Evolutionary conservation across 768 basidiomycete genomes (phyloP).

Genomic region (Termitomyces titanicus): DNA sequence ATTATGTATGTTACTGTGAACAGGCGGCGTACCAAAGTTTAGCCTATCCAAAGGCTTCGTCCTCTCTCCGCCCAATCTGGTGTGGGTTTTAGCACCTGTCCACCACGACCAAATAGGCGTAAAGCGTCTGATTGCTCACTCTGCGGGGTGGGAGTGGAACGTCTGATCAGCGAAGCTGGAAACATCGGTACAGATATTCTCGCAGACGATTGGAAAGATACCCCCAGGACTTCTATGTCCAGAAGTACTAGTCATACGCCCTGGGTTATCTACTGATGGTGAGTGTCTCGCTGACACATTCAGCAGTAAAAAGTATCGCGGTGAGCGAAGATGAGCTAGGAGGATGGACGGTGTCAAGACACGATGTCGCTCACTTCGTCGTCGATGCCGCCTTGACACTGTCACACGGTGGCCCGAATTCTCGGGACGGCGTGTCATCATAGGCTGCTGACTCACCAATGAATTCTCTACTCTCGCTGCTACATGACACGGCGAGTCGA

Average conservation of each 20-base stretch:
- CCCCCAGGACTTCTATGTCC: neutral
- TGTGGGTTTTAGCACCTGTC: conserved; percentile 38
- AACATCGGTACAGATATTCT: conserved; percentile 17
- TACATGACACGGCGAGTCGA: too few relatives aligned
- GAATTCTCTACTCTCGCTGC: too few relatives aligned
- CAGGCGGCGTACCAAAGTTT: conserved; percentile 49
- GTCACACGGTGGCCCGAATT: neutral
- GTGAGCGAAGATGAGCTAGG: neutral
- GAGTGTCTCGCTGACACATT: neutral
- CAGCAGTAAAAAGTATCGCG: neutral
- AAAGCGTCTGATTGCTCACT: conserved; percentile 48
- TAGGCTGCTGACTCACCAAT: too few relatives aligned
- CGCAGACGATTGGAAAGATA: neutral
- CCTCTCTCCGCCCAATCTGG: conserved; percentile 50
- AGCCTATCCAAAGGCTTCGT: conserved; percentile 41
- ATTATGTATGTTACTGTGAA: neutral
- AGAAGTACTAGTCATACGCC: neutral
- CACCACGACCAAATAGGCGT: conserved; percentile 61
- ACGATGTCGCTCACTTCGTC: neutral
- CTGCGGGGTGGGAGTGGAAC: conserved; percentile 50
- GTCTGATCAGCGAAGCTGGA: conserved; percentile 24
- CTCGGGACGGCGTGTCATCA: neutral
- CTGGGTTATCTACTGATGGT: neutral
- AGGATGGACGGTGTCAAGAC: neutral
- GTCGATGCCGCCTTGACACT: neutral